Evolutionary conservation across 495 filamentous ascomycete species (phyloP).

Genomic region (Apodospora peruviana): DNA sequence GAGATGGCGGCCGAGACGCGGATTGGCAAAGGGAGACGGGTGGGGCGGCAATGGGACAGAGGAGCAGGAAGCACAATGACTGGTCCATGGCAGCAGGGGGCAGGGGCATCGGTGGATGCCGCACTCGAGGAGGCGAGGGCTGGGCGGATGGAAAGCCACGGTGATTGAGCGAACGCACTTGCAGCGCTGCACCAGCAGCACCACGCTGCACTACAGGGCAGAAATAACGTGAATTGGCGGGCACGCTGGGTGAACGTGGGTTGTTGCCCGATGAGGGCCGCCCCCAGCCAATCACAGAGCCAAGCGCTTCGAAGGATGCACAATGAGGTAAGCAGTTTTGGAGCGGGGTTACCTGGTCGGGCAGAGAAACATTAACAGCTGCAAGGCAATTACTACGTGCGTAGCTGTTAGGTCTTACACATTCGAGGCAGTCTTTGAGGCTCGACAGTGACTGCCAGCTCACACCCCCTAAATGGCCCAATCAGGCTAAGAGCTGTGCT

Average conservation of each 20-base stretch:
- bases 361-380: no score
- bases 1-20: not conserved
- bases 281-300: conserved; percentile 14
- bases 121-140: conserved; percentile 15
- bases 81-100: conserved; percentile 19
- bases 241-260: conserved; percentile 11
- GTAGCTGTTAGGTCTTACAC: no score
- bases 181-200: not conserved
- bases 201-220: conserved; percentile 7
- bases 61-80: conserved; percentile 18
- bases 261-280: conserved; percentile 5
- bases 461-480: conserved; percentile 9
- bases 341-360: no score
- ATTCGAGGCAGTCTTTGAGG: no score
- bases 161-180: conserved; percentile 24
- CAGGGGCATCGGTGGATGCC: conserved; percentile 13
- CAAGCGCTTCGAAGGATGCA: not conserved
- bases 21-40: conserved; percentile 15
- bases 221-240: conserved; percentile 12
- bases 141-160: conserved; percentile 29
- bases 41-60: conserved; percentile 10
- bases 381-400: no score
- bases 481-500: conserved; percentile 22
- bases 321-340: conserved; percentile 19
- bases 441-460: conserved; percentile 19